Percentiles rank a stretch among this genome's conserved stretches.
Evolutionary conservation across 2,329 filamentous ascomycete genomes (phyloP).

Genomic region (Penicillium sclerotiorum): DNA sequence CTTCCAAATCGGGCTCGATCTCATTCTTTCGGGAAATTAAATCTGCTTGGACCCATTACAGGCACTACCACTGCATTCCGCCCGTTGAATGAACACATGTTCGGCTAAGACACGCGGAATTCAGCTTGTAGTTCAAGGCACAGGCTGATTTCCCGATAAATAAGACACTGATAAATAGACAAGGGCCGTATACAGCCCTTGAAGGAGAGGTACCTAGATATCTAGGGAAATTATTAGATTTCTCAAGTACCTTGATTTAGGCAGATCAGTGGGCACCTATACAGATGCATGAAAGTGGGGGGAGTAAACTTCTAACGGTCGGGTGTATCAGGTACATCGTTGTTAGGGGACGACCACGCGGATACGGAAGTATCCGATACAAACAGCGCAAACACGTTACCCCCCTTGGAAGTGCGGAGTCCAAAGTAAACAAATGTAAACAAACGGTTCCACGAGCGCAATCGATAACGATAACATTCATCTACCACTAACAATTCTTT

Average conservation of each 20-base stretch:
- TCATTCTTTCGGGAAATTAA: slow-evolving; percentile 1
- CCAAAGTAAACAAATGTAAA: slow-evolving; percentile 24
- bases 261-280: not conserved
- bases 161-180: too few species aligned
- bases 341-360: not conserved
- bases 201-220: not conserved
- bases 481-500: not conserved
- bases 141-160: not conserved
- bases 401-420: slow-evolving; percentile 28
- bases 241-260: not conserved
- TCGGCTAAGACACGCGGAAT: slow-evolving; percentile 20
- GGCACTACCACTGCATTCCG: slow-evolving; percentile 1
- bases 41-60: not conserved
- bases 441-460: not conserved
- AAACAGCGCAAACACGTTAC: slow-evolving; percentile 27
- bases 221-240: not conserved
- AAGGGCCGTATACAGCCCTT: too few species aligned
- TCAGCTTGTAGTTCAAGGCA: slow-evolving; percentile 7
- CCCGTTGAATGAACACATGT: slow-evolving; percentile 10
- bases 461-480: not conserved
- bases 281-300: not conserved
- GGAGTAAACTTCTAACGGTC: not conserved
- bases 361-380: slow-evolving; percentile 13
- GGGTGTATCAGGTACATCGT: slow-evolving; percentile 12
- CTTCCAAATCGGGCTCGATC: not conserved